Percentiles rank a stretch among this genome's conserved stretches.
phyloP scores from a whole-genome alignment of 345 rosid genomes.

The Fremontodendron californicum region DNA sequence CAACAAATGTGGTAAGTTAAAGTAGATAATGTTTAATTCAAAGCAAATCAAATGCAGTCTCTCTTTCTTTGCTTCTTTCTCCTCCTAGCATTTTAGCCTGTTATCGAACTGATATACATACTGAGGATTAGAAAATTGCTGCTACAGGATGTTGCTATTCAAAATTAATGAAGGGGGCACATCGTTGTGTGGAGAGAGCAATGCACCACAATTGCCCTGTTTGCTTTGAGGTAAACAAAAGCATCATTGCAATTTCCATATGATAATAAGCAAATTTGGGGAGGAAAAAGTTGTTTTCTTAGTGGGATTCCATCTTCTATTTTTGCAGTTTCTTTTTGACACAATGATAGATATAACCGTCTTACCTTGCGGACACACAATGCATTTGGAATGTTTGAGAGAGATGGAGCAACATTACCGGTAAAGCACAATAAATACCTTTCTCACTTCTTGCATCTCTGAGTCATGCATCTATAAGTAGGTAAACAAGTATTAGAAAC shows the following conservation, averaged over 20 bases:
- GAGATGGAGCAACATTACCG: constrained; percentile 52
- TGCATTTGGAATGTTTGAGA: constrained; percentile 51
- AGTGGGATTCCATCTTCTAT: constrained; percentile 9
- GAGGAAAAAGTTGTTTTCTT: not conserved
- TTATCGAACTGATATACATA: constrained; percentile 1
- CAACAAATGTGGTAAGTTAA: constrained; percentile 48
- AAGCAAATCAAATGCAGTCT: not conserved
- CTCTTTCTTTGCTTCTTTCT: not conserved
- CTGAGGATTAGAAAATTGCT: not conserved
- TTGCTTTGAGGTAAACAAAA: constrained; percentile 59
- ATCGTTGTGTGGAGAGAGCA: constrained; percentile 61
- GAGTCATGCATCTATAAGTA: not conserved
- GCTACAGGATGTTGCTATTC: constrained; percentile 61
- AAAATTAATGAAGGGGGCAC: constrained; percentile 45
- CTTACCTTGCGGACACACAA: constrained; percentile 63
- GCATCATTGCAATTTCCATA: not conserved
- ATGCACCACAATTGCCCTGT: constrained; percentile 79
- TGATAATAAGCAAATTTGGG: not conserved
- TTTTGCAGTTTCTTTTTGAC: constrained; percentile 56
- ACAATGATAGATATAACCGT: constrained; percentile 51
- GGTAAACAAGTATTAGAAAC: not conserved
- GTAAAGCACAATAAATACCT: constrained; percentile 23
- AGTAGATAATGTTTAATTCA: not conserved
- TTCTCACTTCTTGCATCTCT: not conserved
- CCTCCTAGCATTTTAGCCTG: not conserved